Conservation (phyloP, 2,329 filamentous ascomycete species). For the Rutstroemia sp. region DNA sequence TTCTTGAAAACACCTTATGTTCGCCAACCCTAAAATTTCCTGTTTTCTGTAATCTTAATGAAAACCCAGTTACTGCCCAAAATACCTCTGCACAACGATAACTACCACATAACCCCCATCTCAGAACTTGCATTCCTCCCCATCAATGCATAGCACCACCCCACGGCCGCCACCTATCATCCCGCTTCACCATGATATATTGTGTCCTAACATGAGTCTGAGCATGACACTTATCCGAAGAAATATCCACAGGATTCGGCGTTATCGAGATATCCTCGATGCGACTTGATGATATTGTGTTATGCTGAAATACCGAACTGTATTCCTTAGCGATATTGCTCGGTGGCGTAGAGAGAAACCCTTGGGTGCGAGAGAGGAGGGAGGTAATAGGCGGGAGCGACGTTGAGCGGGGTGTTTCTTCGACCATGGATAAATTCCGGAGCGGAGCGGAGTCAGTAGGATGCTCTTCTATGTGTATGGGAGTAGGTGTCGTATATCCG, state of each 20-base stretch:
- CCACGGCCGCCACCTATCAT: slow-evolving; percentile 1
- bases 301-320: not conserved
- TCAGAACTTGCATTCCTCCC: not conserved
- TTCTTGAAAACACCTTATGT: no score
- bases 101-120: not conserved
- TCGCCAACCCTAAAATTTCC: no score
- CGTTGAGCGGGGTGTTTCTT: not conserved
- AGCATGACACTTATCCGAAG: not conserved
- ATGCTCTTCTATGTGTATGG: no score
- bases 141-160: not conserved
- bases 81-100: no score
- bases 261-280: slow-evolving; percentile 13
- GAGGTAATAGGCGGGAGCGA: not conserved
- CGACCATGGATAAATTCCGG: no score
- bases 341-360: not conserved
- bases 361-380: not conserved
- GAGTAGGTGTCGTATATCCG: no score
- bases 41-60: no score
- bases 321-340: no score
- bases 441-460: not conserved
- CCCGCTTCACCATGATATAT: slow-evolving; percentile 9
- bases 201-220: slow-evolving; percentile 6
- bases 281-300: slow-evolving; percentile 3
- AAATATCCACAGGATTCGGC: not conserved
- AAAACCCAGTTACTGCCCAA: no score